phyloP scores from a whole-genome alignment of 768 basidiomycete genomes.

The Thelephora ganbajun region DNA sequence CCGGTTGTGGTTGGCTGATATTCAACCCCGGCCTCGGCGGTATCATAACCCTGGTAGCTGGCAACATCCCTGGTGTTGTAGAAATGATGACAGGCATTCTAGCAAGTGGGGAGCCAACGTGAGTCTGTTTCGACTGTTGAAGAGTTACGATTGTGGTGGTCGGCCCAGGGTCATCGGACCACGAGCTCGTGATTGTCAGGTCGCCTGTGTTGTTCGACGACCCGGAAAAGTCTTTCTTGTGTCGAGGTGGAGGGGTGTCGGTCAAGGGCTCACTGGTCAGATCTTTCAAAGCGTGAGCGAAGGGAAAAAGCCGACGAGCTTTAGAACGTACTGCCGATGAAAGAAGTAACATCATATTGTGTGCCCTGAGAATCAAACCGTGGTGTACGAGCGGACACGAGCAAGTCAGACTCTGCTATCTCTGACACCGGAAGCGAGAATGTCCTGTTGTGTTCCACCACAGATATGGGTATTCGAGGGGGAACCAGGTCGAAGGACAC shows the following conservation, averaged over 20 bases:
- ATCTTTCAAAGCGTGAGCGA: background rate
- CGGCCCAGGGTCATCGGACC: background rate
- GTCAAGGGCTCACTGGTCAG: conserved; percentile 22
- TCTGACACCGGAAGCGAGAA: conserved; percentile 7
- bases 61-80: background rate
- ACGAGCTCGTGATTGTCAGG: background rate
- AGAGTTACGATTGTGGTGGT: background rate
- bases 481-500: conserved; percentile 5
- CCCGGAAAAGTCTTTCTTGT: conserved; percentile 5
- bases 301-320: background rate
- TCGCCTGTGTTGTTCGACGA: background rate
- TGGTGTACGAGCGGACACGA: background rate
- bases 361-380: conserved; percentile 32
- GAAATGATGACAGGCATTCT: background rate
- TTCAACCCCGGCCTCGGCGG: background rate
- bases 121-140: background rate
- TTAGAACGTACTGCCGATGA: conserved; percentile 35
- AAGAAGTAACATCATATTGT: conserved; percentile 63
- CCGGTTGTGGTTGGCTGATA: background rate
- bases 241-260: no score
- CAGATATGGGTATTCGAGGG: conserved; percentile 14
- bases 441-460: conserved; percentile 10
- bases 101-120: background rate
- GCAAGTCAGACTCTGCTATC: background rate
- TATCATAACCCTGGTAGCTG: background rate